phyloP scores from a whole-genome alignment of 257 asterid species.

The Nyctanthes arbortristis region DNA sequence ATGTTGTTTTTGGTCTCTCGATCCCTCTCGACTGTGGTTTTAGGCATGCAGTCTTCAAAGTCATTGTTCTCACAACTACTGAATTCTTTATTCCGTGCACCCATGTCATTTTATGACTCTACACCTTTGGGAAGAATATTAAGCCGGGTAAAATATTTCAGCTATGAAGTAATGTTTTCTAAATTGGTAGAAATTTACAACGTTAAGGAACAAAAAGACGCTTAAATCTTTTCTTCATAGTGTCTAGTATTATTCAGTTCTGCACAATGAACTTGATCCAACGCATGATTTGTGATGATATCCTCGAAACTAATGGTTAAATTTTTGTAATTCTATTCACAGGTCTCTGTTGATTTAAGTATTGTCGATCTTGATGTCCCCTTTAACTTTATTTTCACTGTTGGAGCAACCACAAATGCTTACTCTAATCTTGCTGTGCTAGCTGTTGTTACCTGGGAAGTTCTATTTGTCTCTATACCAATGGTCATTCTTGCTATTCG shows the following conservation, averaged over 20 bases:
- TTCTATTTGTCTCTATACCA: slow-evolving; percentile 75
- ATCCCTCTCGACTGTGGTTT: slow-evolving; percentile 29
- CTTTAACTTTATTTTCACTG: slow-evolving; percentile 73
- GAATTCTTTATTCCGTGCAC: slow-evolving; percentile 47
- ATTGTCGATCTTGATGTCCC: slow-evolving; percentile 91
- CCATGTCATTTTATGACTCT: slow-evolving; percentile 53
- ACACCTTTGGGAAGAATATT: slow-evolving; percentile 58
- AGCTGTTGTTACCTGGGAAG: slow-evolving; percentile 93
- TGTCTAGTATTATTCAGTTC: not conserved
- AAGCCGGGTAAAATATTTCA: slow-evolving; percentile 40
- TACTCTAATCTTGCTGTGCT: slow-evolving; percentile 66
- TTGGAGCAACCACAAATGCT: slow-evolving; percentile 74
- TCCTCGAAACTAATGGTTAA: slow-evolving; percentile 13
- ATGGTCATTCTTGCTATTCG: slow-evolving; percentile 80
- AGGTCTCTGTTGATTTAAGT: slow-evolving; percentile 93
- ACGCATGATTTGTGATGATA: not conserved
- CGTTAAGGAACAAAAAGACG: not conserved
- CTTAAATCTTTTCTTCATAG: too few relatives aligned
- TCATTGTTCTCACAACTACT: slow-evolving; percentile 37
- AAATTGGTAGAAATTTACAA: not conserved
- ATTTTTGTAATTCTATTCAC: slow-evolving; percentile 21
- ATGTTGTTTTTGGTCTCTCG: slow-evolving; percentile 35
- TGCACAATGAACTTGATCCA: not conserved
- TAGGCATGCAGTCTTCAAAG: slow-evolving; percentile 42
- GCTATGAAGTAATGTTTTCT: not conserved